Base-by-base conservation (phyloP, 768 basidiomycete genomes). In the Termitomyces titanicus region DNA sequence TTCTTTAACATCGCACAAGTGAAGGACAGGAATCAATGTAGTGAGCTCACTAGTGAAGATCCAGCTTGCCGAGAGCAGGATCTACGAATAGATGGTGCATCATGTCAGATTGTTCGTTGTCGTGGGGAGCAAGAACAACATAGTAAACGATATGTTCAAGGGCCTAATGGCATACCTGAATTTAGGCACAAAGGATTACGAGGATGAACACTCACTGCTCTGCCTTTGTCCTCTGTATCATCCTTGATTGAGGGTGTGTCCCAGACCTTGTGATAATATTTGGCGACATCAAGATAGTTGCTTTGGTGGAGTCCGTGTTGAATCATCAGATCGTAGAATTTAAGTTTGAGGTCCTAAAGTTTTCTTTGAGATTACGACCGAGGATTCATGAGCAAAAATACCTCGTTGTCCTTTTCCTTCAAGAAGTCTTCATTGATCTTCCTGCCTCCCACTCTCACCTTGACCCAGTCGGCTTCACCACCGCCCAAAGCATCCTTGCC, bases 91-190 rank as follows among this genome's bases (percentile, higher is more conserved):
- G 78, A 65, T 92, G 90, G 68, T 98, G 86, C 43, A 99, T 74
- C 88, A 98, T 94, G 68, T 98, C 94, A 2, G 89, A 92, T 70
- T 99, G 97, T 70, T 98, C 96, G 67, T 99, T 98, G 69, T 88
- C 90, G 68, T 98, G 89, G 3, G 94, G 87, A 1, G 96, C 91
- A 45, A 98, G 86, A 24, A 97, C 85, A 53, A 98, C 82, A 65
- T 95, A 98, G 72, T 92, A 95, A 43, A 95, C 87, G 54, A 98
- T 94, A 68, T 94, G 91, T 66, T 97, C 93, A 15, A 98, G 80
- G 25, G 94, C 92, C 92, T 97, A 60, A 24, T 43, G 18, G 40
- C 29, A 46, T 24, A 39, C 43, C 47, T 64, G 22, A 63, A 54
- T 46, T 35, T 18, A 56, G 54, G n/a, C n/a, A 24, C 54, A 40